Conservation (phyloP, 2,329 filamentous ascomycete genomes). For the Sarocladium oryzae region DNA sequence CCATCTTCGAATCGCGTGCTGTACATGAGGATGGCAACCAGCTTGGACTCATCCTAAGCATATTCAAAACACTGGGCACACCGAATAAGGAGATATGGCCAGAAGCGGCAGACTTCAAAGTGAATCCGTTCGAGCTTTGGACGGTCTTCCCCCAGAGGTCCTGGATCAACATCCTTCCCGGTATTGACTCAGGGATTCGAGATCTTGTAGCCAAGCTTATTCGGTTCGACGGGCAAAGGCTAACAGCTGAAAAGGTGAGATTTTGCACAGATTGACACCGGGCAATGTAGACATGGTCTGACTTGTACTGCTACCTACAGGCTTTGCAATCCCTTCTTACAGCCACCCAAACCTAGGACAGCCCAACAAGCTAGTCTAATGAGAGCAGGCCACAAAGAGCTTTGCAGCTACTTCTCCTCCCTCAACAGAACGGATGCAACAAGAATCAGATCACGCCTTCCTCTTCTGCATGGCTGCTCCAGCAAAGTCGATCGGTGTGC, state of each 20-base stretch:
- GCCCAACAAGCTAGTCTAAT: conserved; percentile 7
- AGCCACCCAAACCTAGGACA: not conserved
- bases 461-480: conserved; percentile 20
- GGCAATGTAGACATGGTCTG: too few relatives aligned
- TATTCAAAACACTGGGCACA: conserved; percentile 87
- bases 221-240: conserved; percentile 63
- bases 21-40: conserved; percentile 79
- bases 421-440: not conserved
- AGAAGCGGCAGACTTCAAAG: conserved; percentile 59
- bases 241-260: conserved; percentile 49
- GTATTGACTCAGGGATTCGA: conserved; percentile 49
- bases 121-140: conserved; percentile 88
- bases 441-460: not conserved
- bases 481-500: conserved; percentile 71
- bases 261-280: not conserved
- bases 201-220: conserved; percentile 64
- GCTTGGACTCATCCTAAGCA: conserved; percentile 80
- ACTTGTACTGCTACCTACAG: not conserved
- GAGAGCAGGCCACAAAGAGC: too few relatives aligned
- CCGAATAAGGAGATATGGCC: conserved; percentile 79
- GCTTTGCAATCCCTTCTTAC: not conserved
- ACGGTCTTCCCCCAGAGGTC: conserved; percentile 47
- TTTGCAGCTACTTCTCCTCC: too few relatives aligned
- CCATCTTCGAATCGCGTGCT: conserved; percentile 74
- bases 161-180: conserved; percentile 48